Evolutionary conservation across 2,329 filamentous ascomycete species (phyloP).

Genomic region (Sarocladiaceae sp.): DNA sequence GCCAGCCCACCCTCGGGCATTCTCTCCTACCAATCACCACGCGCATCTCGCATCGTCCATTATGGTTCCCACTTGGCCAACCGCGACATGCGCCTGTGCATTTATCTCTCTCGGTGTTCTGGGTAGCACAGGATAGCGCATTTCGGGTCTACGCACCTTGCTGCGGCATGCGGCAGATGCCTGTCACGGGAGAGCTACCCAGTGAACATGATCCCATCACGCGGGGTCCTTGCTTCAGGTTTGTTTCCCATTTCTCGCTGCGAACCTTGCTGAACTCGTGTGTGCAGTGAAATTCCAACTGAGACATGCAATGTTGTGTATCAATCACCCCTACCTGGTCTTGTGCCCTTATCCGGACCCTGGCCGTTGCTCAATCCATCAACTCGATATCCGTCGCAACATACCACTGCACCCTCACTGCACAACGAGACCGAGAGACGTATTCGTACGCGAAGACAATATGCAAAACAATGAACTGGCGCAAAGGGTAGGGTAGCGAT

Average conservation of each 20-base stretch:
- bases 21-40: conserved; percentile 7
- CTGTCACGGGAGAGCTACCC: neutral
- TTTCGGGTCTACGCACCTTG: neutral
- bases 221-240: neutral
- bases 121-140: too few relatives aligned
- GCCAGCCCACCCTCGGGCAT: neutral
- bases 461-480: neutral
- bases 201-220: neutral
- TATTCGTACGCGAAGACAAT: too few relatives aligned
- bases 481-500: conserved; percentile 6
- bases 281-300: neutral
- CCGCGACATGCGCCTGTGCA: conserved; percentile 4
- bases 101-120: too few relatives aligned
- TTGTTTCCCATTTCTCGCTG: neutral
- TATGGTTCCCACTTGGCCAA: neutral
- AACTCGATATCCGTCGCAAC: too few relatives aligned
- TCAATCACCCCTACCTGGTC: neutral
- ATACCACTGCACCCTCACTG: too few relatives aligned
- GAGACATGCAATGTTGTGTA: conserved; percentile 4
- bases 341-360: conserved; percentile 7
- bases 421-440: too few relatives aligned
- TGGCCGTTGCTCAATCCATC: neutral
- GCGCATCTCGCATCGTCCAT: neutral
- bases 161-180: conserved; percentile 8
- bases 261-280: too few relatives aligned